Percentiles rank a stretch among this genome's conserved stretches.
Evolutionary conservation across 495 filamentous ascomycete genomes (phyloP).

Genomic region (Viridothelium virens): DNA sequence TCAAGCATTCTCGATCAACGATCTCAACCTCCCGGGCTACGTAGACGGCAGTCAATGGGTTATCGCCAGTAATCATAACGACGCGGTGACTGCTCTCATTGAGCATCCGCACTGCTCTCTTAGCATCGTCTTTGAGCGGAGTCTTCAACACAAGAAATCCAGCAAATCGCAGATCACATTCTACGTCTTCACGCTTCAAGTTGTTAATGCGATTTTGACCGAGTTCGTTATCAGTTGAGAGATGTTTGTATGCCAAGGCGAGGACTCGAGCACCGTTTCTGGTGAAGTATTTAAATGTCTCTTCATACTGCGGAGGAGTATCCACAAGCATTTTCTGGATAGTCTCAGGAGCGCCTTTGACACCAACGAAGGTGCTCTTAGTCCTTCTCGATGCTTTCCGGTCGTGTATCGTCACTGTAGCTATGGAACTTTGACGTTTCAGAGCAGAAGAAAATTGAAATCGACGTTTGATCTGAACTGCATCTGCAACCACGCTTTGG

Average conservation of each 20-base stretch:
- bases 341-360: constrained; percentile 96
- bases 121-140: constrained; percentile 93
- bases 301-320: constrained; percentile 82
- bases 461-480: constrained; percentile 86
- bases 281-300: constrained; percentile 97
- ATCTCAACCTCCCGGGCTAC: constrained; percentile 96
- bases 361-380: constrained; percentile 78
- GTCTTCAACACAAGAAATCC: constrained; percentile 94
- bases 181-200: constrained; percentile 83
- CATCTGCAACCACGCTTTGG: constrained; percentile 42
- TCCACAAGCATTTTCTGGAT: constrained; percentile 85
- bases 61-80: constrained; percentile 99
- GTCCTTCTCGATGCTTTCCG: constrained; percentile 61
- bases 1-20: constrained; percentile 88
- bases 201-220: constrained; percentile 82
- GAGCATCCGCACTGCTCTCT: constrained; percentile 87
- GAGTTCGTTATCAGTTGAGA: constrained; percentile 71
- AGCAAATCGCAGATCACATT: constrained; percentile 76
- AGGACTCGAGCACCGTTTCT: constrained; percentile 89
- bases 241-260: constrained; percentile 86
- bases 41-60: constrained; percentile 91
- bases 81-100: constrained; percentile 98
- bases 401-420: constrained; percentile 62
- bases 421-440: constrained; percentile 92
- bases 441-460: constrained; percentile 98